Evolutionary conservation across 768 basidiomycete genomes (phyloP).

Genomic region (Russula sp.): DNA sequence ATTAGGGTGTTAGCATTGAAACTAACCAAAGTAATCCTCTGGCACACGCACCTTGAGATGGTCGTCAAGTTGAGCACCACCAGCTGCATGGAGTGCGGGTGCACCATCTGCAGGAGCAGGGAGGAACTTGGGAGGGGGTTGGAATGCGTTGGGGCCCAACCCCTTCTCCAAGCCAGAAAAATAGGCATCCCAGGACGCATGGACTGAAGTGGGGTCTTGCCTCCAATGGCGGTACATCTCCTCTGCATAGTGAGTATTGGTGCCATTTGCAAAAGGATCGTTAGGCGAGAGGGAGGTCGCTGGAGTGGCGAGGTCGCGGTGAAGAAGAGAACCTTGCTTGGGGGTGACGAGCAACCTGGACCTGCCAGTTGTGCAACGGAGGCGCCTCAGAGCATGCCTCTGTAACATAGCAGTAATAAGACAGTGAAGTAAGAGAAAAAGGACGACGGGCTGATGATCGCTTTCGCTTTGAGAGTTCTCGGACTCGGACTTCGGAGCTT

Average conservation of each 20-base stretch:
- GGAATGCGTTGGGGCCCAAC: slow-evolving; percentile 75
- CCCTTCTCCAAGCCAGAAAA: slow-evolving; percentile 92
- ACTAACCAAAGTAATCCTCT: not conserved
- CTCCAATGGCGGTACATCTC: slow-evolving; percentile 95
- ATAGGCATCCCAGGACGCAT: slow-evolving; percentile 91
- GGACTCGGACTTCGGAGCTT: not conserved
- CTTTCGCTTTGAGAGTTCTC: too few species aligned
- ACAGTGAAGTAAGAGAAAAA: not conserved
- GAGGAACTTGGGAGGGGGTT: slow-evolving; percentile 69
- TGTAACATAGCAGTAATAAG: slow-evolving; percentile 28
- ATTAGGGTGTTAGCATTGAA: not conserved
- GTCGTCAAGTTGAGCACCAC: slow-evolving; percentile 78
- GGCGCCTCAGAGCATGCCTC: slow-evolving; percentile 32
- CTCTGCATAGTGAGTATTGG: slow-evolving; percentile 91
- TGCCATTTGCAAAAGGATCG: slow-evolving; percentile 88
- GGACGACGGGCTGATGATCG: not conserved
- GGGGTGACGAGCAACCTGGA: slow-evolving; percentile 19
- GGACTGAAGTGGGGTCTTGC: slow-evolving; percentile 86
- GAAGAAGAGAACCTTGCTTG: slow-evolving; percentile 20
- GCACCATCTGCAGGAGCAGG: slow-evolving; percentile 72
- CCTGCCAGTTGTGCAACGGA: slow-evolving; percentile 28
- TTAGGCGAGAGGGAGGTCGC: slow-evolving; percentile 57
- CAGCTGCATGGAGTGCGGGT: slow-evolving; percentile 59
- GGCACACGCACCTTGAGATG: slow-evolving; percentile 73
- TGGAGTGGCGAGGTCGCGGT: slow-evolving; percentile 41